Conservation (phyloP, 73 alveolate genomes). For the Breviolum minutum region DNA sequence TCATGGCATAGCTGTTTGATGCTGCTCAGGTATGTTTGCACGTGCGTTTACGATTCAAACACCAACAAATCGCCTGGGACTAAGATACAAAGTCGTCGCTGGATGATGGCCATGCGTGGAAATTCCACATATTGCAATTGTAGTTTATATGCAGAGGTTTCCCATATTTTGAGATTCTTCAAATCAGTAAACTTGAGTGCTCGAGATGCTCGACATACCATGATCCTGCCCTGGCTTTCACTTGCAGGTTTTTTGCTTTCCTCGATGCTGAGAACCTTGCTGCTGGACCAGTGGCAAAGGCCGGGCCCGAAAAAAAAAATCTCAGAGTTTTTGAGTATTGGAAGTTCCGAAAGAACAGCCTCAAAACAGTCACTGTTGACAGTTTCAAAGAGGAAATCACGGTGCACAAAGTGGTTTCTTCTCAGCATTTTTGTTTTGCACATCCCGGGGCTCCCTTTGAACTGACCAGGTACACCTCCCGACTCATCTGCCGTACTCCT, state of each 20-base stretch:
- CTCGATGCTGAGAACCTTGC: constrained; percentile 47
- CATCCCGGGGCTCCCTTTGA: background rate
- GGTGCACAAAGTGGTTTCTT: no score
- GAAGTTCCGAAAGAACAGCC: no score
- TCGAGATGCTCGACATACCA: no score
- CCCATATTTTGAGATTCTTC: no score
- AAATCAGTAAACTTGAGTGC: no score
- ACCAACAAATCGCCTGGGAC: constrained; percentile 25
- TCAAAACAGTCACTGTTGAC: no score
- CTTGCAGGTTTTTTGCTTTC: constrained; percentile 53
- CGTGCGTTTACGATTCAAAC: constrained; percentile 56
- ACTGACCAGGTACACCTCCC: constrained; percentile 79
- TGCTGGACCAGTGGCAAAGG: constrained; percentile 75
- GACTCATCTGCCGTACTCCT: constrained; percentile 59
- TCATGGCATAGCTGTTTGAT: background rate
- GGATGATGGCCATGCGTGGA: no score
- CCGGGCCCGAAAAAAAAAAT: background rate
- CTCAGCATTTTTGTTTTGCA: background rate
- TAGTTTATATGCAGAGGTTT: no score
- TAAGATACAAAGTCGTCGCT: background rate
- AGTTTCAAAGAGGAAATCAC: no score
- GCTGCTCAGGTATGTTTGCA: constrained; percentile 67
- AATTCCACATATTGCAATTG: no score
- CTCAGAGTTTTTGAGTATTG: background rate
- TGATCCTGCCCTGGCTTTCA: background rate